phyloP scores from a whole-genome alignment of 768 basidiomycete species.

The Tremella fuciformis region DNA sequence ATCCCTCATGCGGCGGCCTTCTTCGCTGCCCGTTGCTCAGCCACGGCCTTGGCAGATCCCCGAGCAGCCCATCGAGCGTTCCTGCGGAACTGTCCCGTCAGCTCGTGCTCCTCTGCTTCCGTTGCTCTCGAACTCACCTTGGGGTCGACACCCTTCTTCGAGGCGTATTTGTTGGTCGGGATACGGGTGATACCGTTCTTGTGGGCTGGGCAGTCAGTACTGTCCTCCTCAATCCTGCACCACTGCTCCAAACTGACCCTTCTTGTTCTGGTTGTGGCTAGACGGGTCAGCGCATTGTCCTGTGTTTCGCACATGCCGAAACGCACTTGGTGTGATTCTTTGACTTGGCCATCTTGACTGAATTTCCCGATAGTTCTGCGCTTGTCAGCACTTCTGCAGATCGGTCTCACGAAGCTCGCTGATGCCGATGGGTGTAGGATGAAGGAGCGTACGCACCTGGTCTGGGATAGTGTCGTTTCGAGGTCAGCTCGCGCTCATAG shows the following conservation, averaged over 20 bases:
- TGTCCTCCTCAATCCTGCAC: slow-evolving; percentile 5
- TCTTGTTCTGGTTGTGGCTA: slow-evolving; percentile 89
- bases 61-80: slow-evolving; percentile 50
- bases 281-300: slow-evolving; percentile 59
- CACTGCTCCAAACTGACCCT: slow-evolving; percentile 56
- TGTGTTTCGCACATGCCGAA: slow-evolving; percentile 6
- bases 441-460: too few relatives aligned
- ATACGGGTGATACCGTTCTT: slow-evolving; percentile 94
- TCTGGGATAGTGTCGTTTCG: too few relatives aligned
- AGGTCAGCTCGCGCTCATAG: too few relatives aligned
- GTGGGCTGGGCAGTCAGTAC: slow-evolving; percentile 59
- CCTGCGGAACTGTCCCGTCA: slow-evolving; percentile 49
- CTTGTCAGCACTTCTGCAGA: too few relatives aligned
- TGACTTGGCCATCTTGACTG: slow-evolving; percentile 81
- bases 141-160: slow-evolving; percentile 62
- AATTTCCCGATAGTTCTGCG: not conserved
- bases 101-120: slow-evolving; percentile 1
- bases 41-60: slow-evolving; percentile 49
- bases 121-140: slow-evolving; percentile 34
- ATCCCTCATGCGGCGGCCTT: slow-evolving; percentile 12
- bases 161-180: slow-evolving; percentile 62
- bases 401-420: too few relatives aligned
- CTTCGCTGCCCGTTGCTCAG: slow-evolving; percentile 32
- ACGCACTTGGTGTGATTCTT: slow-evolving; percentile 66
- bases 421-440: too few relatives aligned